Base-by-base conservation (phyloP, 768 basidiomycete genomes). In the Podaxis carcinomalis region DNA sequence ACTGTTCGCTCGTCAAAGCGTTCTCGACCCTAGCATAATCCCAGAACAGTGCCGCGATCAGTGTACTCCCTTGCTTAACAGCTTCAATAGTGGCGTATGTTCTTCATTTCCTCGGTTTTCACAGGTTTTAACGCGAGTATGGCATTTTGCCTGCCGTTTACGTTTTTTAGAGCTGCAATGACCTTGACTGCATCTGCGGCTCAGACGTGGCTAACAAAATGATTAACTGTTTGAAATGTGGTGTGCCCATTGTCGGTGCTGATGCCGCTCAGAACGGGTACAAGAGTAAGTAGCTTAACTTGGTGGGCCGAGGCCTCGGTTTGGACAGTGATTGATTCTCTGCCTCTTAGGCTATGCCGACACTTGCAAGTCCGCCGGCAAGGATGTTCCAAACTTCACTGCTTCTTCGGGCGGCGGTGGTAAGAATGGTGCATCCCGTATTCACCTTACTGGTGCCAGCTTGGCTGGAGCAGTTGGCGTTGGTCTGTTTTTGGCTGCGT, bases 291-390 rank as follows among this genome's bases (percentile, higher is more conserved):
- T 25, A 4, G 9, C 16, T 42, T 7, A 13, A 27, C n/a, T 21
- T 11, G 10, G 40, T n/a, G n/a, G n/a, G n/a, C n/a, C n/a, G n/a
- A n/a, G 32, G 2, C 5, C 16, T 19, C 6, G 6, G n/a, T 1
- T 3, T 42, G 16, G n/a, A 44, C 0, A 6, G n/a, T 3, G 42
- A 40, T 2, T 14, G 16, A 19, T 44, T 7, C 16, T 19, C 7
- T 44, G 42, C 16, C 16, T 16, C 2, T 19, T 25, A 59, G 59
- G n/a, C n/a, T 60, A 60, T 19, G 10, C 51, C 21, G 23, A 44
- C 16, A 42, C 59, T 46, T 60, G 59, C 51, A 54, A 53, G 21
- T 44, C 59, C 19, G 51, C 25, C 21, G 57, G 57, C 25, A 37
- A 51, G 11, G 25, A 9, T 21, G 57, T 59, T 25, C 57, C 57